Conservation (phyloP, 164 flowering plant genomes). For the Stephania yunnanensis region DNA sequence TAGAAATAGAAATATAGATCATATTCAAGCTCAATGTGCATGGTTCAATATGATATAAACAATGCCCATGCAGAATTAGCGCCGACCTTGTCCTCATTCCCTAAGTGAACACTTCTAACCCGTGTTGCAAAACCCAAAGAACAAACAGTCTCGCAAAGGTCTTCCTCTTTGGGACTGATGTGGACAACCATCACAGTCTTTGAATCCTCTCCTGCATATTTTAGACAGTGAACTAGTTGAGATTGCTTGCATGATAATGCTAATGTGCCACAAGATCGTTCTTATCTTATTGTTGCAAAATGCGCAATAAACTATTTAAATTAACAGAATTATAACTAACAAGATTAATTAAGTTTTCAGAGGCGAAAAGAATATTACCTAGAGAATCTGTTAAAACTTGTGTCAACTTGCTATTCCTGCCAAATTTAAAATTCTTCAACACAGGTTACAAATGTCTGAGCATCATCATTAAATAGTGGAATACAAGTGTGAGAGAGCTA, state of each 20-base stretch:
- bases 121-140: conserved; percentile 61
- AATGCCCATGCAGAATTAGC: background rate
- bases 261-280: background rate
- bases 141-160: conserved; percentile 57
- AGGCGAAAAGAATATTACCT: conserved; percentile 31
- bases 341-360: background rate
- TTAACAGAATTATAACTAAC: background rate
- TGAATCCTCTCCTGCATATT: conserved; percentile 51
- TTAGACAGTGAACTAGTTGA: conserved; percentile 1
- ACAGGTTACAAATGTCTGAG: background rate
- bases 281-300: background rate
- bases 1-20: background rate
- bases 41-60: background rate
- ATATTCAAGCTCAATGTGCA: background rate
- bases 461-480: background rate
- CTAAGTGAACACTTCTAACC: conserved; percentile 45
- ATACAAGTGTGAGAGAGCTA: background rate
- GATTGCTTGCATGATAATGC: background rate
- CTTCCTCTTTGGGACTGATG: conserved; percentile 66
- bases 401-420: conserved; percentile 82
- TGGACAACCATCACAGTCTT: conserved; percentile 69
- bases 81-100: conserved; percentile 15
- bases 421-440: conserved; percentile 5
- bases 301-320: too few species aligned
- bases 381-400: conserved; percentile 65